Evolutionary conservation across 345 rosid genomes (phyloP).

Genomic region (Gossypium rotundifolium): DNA sequence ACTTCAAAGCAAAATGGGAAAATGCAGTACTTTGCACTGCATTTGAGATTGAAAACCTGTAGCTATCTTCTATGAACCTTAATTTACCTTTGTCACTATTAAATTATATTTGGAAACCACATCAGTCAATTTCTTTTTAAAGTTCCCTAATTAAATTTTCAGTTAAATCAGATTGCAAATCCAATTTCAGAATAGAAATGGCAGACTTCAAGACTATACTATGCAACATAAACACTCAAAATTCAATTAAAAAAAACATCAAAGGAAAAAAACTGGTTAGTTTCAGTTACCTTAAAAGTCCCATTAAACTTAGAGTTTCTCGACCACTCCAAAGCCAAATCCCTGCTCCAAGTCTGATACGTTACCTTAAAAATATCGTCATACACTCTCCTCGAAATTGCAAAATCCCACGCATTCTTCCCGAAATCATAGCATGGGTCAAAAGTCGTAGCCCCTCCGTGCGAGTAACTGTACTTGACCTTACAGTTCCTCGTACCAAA

Average conservation of each 20-base stretch:
- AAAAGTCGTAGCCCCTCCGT: conserved; percentile 53
- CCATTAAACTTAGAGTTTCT: conserved; percentile 54
- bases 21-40: background rate
- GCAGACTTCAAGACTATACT: background rate
- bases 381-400: conserved; percentile 50
- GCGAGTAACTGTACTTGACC: conserved; percentile 73
- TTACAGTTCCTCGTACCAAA: conserved; percentile 72
- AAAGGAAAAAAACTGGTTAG: background rate
- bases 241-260: background rate
- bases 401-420: conserved; percentile 78
- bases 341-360: conserved; percentile 70
- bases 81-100: background rate
- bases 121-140: background rate
- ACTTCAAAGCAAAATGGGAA: background rate
- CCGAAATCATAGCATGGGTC: conserved; percentile 81
- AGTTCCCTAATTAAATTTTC: background rate
- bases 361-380: conserved; percentile 65
- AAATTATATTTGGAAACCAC: background rate
- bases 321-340: conserved; percentile 73
- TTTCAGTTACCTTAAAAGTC: conserved; percentile 57
- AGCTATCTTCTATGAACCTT: background rate
- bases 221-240: background rate
- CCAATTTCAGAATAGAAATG: background rate
- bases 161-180: conserved; percentile 1
- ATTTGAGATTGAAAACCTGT: background rate